phyloP scores from a whole-genome alignment of 306 rosid species.

The Vachellia collinsii region DNA sequence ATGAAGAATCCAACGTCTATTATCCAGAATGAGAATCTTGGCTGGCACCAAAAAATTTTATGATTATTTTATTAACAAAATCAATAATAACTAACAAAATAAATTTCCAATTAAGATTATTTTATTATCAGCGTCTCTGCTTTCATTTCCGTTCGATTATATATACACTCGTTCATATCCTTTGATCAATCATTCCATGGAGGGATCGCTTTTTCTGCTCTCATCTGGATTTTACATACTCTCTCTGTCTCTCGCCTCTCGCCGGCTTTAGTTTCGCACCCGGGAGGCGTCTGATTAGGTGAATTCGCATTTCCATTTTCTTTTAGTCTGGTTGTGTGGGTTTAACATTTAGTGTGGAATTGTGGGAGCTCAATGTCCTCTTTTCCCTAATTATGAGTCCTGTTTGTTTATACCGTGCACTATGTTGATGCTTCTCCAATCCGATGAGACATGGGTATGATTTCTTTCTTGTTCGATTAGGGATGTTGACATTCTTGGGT shows the following conservation, averaged over 20 bases:
- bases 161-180: not conserved
- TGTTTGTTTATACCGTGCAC: not conserved
- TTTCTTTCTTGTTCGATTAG: conserved; percentile 40
- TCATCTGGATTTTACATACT: not conserved
- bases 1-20: conserved; percentile 52
- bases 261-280: not conserved
- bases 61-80: too few relatives aligned
- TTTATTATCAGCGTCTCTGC: not conserved
- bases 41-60: not conserved
- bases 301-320: conserved; percentile 39
- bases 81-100: not conserved
- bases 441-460: conserved; percentile 11
- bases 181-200: conserved; percentile 57
- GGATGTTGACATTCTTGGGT: conserved; percentile 43
- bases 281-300: conserved; percentile 41
- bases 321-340: conserved; percentile 6
- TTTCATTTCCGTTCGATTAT: not conserved
- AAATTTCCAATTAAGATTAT: too few relatives aligned
- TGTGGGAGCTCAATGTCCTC: conserved; percentile 24
- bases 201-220: conserved; percentile 46
- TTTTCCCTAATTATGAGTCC: conserved; percentile 24
- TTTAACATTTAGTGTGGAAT: conserved; percentile 17
- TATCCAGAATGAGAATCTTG: conserved; percentile 29
- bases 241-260: conserved; percentile 36
- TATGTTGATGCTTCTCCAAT: conserved; percentile 33